These are phyloP conservation scores for Purpureocillium lavendulum DNA, from an alignment of 2,329 filamentous ascomycete genomes.

Conservation along the genomic window DNA sequence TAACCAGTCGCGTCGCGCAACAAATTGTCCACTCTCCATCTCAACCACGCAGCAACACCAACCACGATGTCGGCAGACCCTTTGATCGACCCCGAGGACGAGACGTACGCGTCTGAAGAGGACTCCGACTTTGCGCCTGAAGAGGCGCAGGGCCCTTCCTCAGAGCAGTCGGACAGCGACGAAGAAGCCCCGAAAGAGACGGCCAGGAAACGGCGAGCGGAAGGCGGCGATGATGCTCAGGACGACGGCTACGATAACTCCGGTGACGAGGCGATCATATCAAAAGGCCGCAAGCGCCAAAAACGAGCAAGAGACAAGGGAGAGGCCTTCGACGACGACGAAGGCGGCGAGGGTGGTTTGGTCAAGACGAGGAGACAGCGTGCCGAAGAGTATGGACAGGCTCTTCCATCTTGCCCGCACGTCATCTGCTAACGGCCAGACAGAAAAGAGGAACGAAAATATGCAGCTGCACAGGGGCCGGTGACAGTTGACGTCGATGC, in stretches of 20 bases:
- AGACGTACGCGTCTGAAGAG: conserved; percentile 60
- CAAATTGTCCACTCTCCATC: background rate
- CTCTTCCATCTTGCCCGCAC: background rate
- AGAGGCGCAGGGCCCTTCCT: conserved; percentile 18
- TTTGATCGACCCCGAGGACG: conserved; percentile 37
- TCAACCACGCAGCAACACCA: conserved; percentile 4
- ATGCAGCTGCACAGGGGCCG: conserved; percentile 42
- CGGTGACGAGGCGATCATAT: conserved; percentile 63
- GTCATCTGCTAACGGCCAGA: conserved; percentile 5
- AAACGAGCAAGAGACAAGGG: conserved; percentile 34
- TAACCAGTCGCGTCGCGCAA: no score
- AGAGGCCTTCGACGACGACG: conserved; percentile 38
- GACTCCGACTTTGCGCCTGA: conserved; percentile 68
- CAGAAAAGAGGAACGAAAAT: conserved; percentile 50
- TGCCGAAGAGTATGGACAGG: conserved; percentile 47
- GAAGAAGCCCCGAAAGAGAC: conserved; percentile 20
- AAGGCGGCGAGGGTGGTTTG: conserved; percentile 51
- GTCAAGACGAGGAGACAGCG: conserved; percentile 67
- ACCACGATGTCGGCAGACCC: conserved; percentile 32
- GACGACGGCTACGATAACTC: conserved; percentile 55
- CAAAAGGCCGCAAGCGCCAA: conserved; percentile 47
- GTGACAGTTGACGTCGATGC: conserved; percentile 66
- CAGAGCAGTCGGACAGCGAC: conserved; percentile 31
- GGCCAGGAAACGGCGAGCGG: conserved; percentile 14
- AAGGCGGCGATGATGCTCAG: conserved; percentile 17